Evolutionary conservation across 108 stramenopile species (phyloP), one percentile per base, ranked within the genome.

Genomic region (Nitzschia putrida): DNA sequence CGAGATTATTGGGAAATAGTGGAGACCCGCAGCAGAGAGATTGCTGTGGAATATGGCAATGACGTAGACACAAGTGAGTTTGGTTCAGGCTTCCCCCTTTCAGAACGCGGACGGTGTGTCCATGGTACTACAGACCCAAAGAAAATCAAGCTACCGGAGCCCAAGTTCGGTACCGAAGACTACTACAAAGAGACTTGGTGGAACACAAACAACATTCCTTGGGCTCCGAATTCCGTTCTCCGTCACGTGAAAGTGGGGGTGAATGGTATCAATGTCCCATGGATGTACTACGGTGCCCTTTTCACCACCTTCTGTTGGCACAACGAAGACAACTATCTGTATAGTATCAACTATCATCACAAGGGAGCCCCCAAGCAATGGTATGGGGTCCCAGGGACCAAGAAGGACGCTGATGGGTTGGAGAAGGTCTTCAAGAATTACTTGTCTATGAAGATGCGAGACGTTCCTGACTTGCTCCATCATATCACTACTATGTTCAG

Each of bases 271-370:
- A 98, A 97, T 68, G 95, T 98, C 41, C 99, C 99, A 14, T 94
- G 93, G 93, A 81, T 92, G 82, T 93, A 99, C 79, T 90, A 95
- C 72, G 98, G 98, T 8, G 86, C 93, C 64, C 73, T 97, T n/a
- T 98, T 97, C 63, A 88, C 89, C 12, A 95, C 96, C n/a, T 98
- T 98, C 78, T 95, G 94, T 65, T 99, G 97, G 97, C 99, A 99
- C 85, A 95, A 92, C 68, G 99, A 99, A 76, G 99, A 99, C 83
- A 97, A 99, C 77, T 97, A 98, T 77, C 83, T 99, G 52, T 97
- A 97, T 72, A 91, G 88, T 53, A 97, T 99, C 78, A 99, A 99
- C 72, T 98, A 98, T 80, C 93, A 95, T 68, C 97, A 98, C 85
- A 78, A 68, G 41, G 99, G 99, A 16, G 95, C 89, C 3, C 90